A percentile compares a stretch with the other conserved stretches of the same genome.
These are phyloP conservation scores for Borealophlyctis nickersoniae DNA, from an alignment of 192 early-diverging fungal species.

Conservation along the genomic window DNA sequence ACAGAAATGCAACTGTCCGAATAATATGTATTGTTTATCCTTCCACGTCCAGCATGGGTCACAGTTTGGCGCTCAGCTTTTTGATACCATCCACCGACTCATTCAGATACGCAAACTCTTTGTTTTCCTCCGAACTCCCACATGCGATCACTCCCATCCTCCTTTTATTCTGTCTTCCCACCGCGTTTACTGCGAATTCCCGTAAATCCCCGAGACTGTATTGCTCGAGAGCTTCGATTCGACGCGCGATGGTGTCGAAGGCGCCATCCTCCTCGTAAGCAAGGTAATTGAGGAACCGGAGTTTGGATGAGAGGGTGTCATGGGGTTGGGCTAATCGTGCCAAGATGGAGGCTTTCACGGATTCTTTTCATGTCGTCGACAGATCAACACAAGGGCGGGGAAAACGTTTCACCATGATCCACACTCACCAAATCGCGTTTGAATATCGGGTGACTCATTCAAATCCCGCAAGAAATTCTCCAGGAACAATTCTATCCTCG, in stretches of 20 bases:
- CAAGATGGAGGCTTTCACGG: conserved; percentile 24
- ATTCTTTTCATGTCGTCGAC: conserved; percentile 7
- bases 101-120: conserved; percentile 6
- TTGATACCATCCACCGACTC: neutral
- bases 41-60: no score
- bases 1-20: no score
- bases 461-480: conserved; percentile 32
- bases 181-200: conserved; percentile 10
- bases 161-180: conserved; percentile 21
- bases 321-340: conserved; percentile 30
- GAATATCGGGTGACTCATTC: neutral
- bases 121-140: conserved; percentile 34
- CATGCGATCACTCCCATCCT: conserved; percentile 30
- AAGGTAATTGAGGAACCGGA: conserved; percentile 26
- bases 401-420: neutral
- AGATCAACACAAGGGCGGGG: neutral
- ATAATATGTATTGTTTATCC: no score
- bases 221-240: conserved; percentile 11
- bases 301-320: conserved; percentile 29
- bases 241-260: conserved; percentile 14
- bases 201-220: conserved; percentile 20
- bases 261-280: conserved; percentile 36
- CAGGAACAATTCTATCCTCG: conserved; percentile 33
- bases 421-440: conserved; percentile 27
- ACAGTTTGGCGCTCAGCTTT: neutral